Evolutionary conservation across 768 basidiomycete species (phyloP).

Genomic region (Flagelloscypha sp.): DNA sequence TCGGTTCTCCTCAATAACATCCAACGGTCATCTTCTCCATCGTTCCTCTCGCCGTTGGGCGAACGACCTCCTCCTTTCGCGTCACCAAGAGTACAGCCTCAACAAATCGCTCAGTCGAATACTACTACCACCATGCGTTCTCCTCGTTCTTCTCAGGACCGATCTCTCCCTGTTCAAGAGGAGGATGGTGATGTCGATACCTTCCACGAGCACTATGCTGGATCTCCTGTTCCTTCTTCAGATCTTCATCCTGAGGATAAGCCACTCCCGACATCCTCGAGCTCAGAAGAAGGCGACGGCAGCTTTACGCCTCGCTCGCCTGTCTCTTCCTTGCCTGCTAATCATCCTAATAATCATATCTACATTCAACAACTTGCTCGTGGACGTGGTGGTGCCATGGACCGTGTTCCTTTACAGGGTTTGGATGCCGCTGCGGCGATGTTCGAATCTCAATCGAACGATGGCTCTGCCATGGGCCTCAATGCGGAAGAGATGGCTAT

Average conservation of each 20-base stretch:
- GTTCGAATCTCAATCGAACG: no score
- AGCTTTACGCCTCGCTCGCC: slow-evolving; percentile 66
- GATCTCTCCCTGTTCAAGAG: slow-evolving; percentile 71
- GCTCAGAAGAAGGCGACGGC: no score
- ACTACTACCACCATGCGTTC: no score
- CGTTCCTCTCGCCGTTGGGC: no score
- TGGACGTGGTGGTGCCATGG: slow-evolving; percentile 49
- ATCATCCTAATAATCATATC: slow-evolving; percentile 19
- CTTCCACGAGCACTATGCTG: slow-evolving; percentile 22
- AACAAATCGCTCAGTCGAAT: no score
- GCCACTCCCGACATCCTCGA: slow-evolving; percentile 24
- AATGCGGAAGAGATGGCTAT: no score
- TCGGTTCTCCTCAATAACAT: no score
- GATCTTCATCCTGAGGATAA: slow-evolving; percentile 44
- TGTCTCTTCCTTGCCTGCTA: slow-evolving; percentile 48
- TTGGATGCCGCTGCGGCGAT: slow-evolving; percentile 52
- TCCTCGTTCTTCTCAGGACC: slow-evolving; percentile 57
- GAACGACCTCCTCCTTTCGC: no score
- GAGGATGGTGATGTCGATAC: slow-evolving; percentile 57
- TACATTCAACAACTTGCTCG: no score
- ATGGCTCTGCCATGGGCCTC: no score
- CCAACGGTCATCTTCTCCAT: no score
- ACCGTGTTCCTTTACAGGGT: slow-evolving; percentile 52
- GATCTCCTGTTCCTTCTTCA: slow-evolving; percentile 45
- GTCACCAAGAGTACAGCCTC: no score